A percentile compares a stretch with the other conserved stretches of the same genome.
Conservation (phyloP, 352 stramenopile species). For the Pythium scleroteichum region DNA sequence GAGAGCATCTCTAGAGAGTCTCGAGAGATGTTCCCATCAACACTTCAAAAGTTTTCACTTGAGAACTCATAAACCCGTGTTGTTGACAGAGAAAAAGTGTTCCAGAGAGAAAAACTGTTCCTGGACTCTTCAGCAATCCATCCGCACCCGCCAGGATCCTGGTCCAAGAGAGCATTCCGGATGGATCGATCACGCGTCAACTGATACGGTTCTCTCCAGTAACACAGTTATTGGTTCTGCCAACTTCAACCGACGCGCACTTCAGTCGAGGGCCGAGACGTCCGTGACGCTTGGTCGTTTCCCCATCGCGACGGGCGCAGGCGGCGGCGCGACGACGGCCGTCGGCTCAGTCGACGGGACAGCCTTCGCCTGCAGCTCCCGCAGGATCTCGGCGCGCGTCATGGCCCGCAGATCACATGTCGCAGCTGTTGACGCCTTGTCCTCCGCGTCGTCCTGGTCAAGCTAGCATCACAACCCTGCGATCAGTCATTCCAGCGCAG, state of each 20-base stretch:
- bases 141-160: no score
- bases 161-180: neutral
- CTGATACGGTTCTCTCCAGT: no score
- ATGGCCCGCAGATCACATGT: slow-evolving; percentile 38
- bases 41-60: no score
- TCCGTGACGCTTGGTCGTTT: slow-evolving; percentile 32
- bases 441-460: slow-evolving; percentile 13
- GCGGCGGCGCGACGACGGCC: slow-evolving; percentile 6
- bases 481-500: no score
- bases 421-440: slow-evolving; percentile 12
- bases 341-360: no score
- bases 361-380: slow-evolving; percentile 24
- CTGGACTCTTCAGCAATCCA: no score
- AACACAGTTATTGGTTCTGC: no score
- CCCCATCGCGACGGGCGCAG: slow-evolving; percentile 3
- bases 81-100: no score
- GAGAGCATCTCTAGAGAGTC: no score
- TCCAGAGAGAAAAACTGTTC: no score
- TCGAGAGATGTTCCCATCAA: no score
- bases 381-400: slow-evolving; percentile 57
- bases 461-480: neutral
- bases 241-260: neutral
- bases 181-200: neutral
- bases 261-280: slow-evolving; percentile 45
- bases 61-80: no score